A percentile compares a stretch with the other conserved stretches of the same genome.
These are phyloP conservation scores for Amniculicola lignicola DNA, from an alignment of 495 filamentous ascomycete genomes.

Conservation along the genomic window DNA sequence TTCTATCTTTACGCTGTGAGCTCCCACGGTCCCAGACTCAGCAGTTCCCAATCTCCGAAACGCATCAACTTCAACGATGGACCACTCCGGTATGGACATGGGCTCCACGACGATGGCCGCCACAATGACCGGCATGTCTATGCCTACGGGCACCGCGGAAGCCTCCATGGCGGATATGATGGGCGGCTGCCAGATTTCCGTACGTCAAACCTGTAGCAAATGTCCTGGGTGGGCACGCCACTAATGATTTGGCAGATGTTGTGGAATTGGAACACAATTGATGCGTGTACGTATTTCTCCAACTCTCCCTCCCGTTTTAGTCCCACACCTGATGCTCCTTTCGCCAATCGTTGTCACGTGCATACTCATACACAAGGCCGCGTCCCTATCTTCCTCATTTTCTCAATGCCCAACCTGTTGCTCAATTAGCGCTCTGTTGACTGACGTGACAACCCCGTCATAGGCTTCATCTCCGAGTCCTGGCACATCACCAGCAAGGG, in stretches of 20 bases:
- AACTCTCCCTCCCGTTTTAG: no score
- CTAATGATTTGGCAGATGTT: constrained; percentile 47
- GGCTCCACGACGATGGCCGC: constrained; percentile 17
- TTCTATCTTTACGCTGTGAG: no score
- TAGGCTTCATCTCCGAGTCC: constrained; percentile 46
- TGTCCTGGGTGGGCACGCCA: not conserved
- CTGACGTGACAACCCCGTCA: no score
- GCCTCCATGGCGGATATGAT: constrained; percentile 11
- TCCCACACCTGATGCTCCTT: no score
- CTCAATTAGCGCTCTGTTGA: no score
- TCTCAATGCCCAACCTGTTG: no score
- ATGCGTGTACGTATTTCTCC: constrained; percentile 35
- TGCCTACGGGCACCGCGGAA: constrained; percentile 14
- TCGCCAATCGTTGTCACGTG: no score
- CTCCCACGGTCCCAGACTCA: no score
- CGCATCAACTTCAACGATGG: no score
- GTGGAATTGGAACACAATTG: constrained; percentile 59
- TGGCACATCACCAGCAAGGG: constrained; percentile 53
- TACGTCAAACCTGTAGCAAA: constrained; percentile 8
- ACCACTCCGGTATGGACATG: not conserved
- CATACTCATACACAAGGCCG: no score
- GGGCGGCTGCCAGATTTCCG: constrained; percentile 37
- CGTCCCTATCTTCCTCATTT: no score
- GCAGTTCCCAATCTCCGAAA: no score
- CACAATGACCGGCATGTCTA: constrained; percentile 14